Conservation (phyloP, 2,329 filamentous ascomycete genomes). For the Grosmannia clavigera region DNA sequence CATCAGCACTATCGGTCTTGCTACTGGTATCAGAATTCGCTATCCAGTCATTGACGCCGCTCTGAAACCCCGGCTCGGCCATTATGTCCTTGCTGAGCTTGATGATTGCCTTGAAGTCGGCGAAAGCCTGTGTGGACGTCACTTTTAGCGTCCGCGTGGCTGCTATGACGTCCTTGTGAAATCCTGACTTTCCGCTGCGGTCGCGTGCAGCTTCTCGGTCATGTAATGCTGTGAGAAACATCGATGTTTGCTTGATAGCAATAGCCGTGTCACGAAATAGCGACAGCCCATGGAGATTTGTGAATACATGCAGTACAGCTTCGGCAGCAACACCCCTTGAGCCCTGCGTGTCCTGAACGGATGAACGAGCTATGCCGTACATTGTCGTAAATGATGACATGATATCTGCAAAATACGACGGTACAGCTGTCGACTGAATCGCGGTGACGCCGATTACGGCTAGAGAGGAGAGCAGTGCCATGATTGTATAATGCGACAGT, state of each 20-base stretch:
- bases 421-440: slow-evolving; percentile 1
- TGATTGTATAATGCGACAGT: slow-evolving; percentile 28
- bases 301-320: slow-evolving; percentile 18
- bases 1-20: slow-evolving; percentile 3
- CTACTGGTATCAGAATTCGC: slow-evolving; percentile 6
- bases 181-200: slow-evolving; percentile 18
- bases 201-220: slow-evolving; percentile 22
- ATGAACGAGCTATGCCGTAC: slow-evolving; percentile 8
- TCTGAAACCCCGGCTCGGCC: slow-evolving; percentile 24
- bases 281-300: slow-evolving; percentile 23
- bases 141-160: slow-evolving; percentile 17
- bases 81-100: slow-evolving; percentile 19
- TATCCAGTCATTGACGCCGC: slow-evolving; percentile 22
- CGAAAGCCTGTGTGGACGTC: slow-evolving; percentile 9
- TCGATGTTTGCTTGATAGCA: slow-evolving; percentile 19
- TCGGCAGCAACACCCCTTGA: background rate
- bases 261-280: slow-evolving; percentile 25
- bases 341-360: background rate
- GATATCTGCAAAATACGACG: background rate
- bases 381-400: slow-evolving; percentile 4
- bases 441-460: slow-evolving; percentile 14
- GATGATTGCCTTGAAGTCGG: slow-evolving; percentile 21
- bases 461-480: slow-evolving; percentile 26
- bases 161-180: slow-evolving; percentile 21
- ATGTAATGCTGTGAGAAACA: slow-evolving; percentile 19